phyloP scores from a whole-genome alignment of 495 filamentous ascomycete genomes.

The Aspergillus mulundensis region DNA sequence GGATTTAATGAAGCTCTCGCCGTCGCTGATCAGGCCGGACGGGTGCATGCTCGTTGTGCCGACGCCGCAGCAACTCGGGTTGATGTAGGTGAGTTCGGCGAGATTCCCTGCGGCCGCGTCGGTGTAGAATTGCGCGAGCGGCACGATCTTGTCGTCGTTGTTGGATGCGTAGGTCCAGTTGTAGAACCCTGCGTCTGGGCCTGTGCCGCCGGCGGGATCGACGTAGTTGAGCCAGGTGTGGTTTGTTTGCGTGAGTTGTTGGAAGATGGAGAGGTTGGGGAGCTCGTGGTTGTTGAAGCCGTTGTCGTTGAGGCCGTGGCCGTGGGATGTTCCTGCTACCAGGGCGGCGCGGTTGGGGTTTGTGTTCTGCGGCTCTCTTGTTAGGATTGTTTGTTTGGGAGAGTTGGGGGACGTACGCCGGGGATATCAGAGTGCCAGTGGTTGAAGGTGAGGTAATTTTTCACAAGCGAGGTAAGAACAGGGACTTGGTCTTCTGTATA shows the following conservation, averaged over 20 bases:
- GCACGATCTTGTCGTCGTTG: conserved; percentile 30
- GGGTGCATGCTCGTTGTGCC: conserved; percentile 49
- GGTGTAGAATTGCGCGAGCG: conserved; percentile 33
- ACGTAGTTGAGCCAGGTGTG: conserved; percentile 52
- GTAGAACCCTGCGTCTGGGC: conserved; percentile 34
- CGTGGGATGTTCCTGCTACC: conserved; percentile 43
- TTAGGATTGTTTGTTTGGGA: neutral
- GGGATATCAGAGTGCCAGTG: conserved; percentile 49
- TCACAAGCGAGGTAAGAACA: conserved; percentile 41
- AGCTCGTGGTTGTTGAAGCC: conserved; percentile 35
- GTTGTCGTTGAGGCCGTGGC: conserved; percentile 45
- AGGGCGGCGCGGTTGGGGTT: conserved; percentile 47
- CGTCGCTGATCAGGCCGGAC: conserved; percentile 39
- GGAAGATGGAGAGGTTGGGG: conserved; percentile 43
- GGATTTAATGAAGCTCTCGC: conserved; percentile 46
- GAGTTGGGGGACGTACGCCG: conserved; percentile 30
- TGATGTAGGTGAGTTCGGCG: conserved; percentile 46
- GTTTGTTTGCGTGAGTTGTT: conserved; percentile 40
- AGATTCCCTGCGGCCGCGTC: conserved; percentile 38
- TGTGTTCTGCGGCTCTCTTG: conserved; percentile 31
- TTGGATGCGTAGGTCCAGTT: conserved; percentile 38
- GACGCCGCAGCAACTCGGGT: conserved; percentile 48
- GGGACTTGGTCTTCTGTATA: conserved; percentile 48
- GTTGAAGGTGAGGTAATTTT: conserved; percentile 51
- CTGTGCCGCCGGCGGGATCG: conserved; percentile 34